Evolutionary conservation across 1,284 basidiomycete genomes (phyloP).

Genomic region (Sutorius eximius): DNA sequence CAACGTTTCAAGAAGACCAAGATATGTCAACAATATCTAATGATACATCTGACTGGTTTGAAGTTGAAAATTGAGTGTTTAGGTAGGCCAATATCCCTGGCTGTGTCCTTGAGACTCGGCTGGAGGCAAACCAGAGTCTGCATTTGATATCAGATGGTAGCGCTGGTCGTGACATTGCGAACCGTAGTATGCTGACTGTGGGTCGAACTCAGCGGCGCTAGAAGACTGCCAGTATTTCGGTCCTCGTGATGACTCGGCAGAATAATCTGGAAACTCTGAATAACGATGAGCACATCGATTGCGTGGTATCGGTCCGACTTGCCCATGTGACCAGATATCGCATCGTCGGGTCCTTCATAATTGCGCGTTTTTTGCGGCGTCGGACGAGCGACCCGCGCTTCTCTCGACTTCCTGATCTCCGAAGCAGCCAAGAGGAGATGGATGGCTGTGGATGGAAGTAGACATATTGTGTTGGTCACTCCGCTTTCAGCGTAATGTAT

Average conservation of each 20-base stretch:
- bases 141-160: neutral
- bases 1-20: neutral
- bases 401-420: neutral
- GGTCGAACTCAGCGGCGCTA: neutral
- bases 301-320: slow-evolving; percentile 1
- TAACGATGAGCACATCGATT: slow-evolving; percentile 2
- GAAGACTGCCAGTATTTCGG: neutral
- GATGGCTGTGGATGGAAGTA: slow-evolving; percentile 8
- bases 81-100: neutral
- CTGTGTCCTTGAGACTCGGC: neutral
- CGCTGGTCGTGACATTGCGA: slow-evolving; percentile 2
- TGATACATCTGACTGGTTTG: neutral
- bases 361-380: neutral
- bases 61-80: neutral
- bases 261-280: slow-evolving; percentile 10
- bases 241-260: neutral
- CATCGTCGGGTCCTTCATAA: neutral
- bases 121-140: neutral
- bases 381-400: neutral
- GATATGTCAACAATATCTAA: neutral
- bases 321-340: neutral
- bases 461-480: neutral
- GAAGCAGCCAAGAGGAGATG: slow-evolving; percentile 10
- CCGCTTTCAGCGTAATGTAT: neutral
- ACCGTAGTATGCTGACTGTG: neutral